Base-by-base conservation (phyloP, 768 basidiomycete genomes). In the Auricularia sp. region DNA sequence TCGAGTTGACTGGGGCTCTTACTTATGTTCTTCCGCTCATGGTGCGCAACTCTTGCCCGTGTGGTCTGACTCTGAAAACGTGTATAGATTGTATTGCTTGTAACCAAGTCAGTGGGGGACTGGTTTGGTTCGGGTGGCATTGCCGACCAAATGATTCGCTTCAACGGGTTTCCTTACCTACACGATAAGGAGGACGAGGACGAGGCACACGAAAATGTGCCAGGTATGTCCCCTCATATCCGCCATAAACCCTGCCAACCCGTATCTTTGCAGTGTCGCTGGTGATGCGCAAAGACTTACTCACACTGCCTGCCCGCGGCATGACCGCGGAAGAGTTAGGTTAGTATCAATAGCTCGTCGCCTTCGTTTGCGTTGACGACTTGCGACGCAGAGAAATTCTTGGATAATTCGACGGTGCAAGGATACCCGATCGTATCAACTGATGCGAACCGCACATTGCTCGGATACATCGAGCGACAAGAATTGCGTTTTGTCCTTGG, bases 11-110 rank as follows among this genome's bases (percentile, higher is more conserved):
- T 3, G 97, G 97, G 12, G 96, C 97, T 5, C 74, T 98, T 71
- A 98, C 93, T 21, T 98, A 99, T 72, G 95, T 98, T 68, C 77
- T 99, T 34, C 97, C 97, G 5, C 95, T 93, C 14, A 99, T 99
- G 97, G 96, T 94, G 68, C 69, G 82, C 70, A 33, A 3, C 11
- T 3, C 36, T 2, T 12, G 42, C 61, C 1, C 35, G 35, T 33
- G 14, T 33, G 43, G 5, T 16, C 43, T 33, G n/a, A 1, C 42
- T 44, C 34, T 43, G 12, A 62, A 29, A n/a, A 29, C 67, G 63
- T 67, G 42, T 11, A 64, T 66, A 98, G 97, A 98, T 99, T 70
- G 93, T 97, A 1, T 81, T 98, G 35, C 77, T 98, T 36, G 95
- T 98, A 36, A 97, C 97, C 8, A 98, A 98, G 74, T 93, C 94